Base-by-base conservation (phyloP, 495 filamentous ascomycete species). In the Trypethelium eluteriae region DNA sequence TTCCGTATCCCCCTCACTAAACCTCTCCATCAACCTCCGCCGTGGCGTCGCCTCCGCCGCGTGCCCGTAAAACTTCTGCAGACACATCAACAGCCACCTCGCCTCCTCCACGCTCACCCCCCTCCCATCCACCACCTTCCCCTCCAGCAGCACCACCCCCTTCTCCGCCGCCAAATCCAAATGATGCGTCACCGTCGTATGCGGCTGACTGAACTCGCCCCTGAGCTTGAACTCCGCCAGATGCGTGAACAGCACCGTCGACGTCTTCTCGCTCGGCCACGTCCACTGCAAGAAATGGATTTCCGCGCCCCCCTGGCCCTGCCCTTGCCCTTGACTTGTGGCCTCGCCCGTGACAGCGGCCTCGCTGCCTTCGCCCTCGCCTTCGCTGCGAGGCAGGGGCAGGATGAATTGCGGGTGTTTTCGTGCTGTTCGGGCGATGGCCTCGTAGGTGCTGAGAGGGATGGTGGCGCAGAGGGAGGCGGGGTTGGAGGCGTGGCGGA, bases 161-260 rank as follows among this genome's bases (percentile, higher is more conserved):
- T 91, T 89, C 2, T 82, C 78, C 66, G 82, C 81, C 11, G 84
- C 84, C 32, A 96, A 77, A 68, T 98, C 94, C 32, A 86, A 77
- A 75, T 98, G 90, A 71, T 97, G 91, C 68, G 92, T 96, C 34
- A 96, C 77, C 1, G 91, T 97, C 2, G 95, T 98, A 70, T 98
- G 94, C 56, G 94, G 94, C 73, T 86, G 83, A 63, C 90, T 90
- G 71, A 81, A 98, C 72, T 96, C 88, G 38, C 95, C 94, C 41
- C 92, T 84, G 66, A 93, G 79, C 80, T 96, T 96, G 79, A 88
- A 98, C 73, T 96, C 92, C 3, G 88, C 93, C 35, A 98, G 81
- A 69, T 90, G 85, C 7, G 94, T 98, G 78, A 98, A 98, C 59
- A 98, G 85, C 14, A 98, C 86, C 0, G 92, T 96, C 0, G 86